These are phyloP conservation scores for Globisporangium irregulare DNA, from an alignment of 352 stramenopile genomes.

Conservation along the genomic window DNA sequence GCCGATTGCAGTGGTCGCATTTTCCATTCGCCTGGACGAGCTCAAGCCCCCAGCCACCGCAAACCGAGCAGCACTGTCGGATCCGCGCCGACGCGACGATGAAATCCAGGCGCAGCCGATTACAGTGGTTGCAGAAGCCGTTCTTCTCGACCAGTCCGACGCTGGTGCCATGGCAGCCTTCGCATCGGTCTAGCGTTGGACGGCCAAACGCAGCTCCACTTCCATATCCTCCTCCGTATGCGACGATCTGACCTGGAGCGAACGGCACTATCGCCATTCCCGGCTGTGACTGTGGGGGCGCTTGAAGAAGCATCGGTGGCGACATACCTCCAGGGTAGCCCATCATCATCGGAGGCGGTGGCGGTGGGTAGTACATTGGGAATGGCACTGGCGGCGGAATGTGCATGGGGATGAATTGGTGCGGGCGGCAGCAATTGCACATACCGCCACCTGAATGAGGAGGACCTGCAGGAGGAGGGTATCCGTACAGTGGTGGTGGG, in stretches of 20 bases:
- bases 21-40: constrained; percentile 44
- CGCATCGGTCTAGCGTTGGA: constrained; percentile 43
- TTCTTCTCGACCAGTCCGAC: constrained; percentile 71
- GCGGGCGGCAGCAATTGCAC: constrained; percentile 26
- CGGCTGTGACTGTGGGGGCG: constrained; percentile 14
- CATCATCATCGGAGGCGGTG: constrained; percentile 12
- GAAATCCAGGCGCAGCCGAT: constrained; percentile 62
- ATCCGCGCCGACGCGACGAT: constrained; percentile 69
- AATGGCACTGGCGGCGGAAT: constrained; percentile 23
- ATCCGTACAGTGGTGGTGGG: neutral
- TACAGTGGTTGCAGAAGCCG: constrained; percentile 63
- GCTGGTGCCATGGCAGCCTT: constrained; percentile 47
- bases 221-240: constrained; percentile 14
- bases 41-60: constrained; percentile 54
- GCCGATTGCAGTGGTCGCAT: constrained; percentile 53
- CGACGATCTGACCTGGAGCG: constrained; percentile 19
- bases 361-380: constrained; percentile 18
- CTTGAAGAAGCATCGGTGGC: constrained; percentile 17
- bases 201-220: constrained; percentile 6
- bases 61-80: constrained; percentile 44
- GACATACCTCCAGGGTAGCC: constrained; percentile 3
- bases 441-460: constrained; percentile 2
- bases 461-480: neutral
- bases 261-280: constrained; percentile 38
- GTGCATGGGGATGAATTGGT: constrained; percentile 37